Evolutionary conservation across 2,329 filamentous ascomycete genomes (phyloP), one percentile per base, ranked within the genome.

Genomic region (Fusarium sp.): DNA sequence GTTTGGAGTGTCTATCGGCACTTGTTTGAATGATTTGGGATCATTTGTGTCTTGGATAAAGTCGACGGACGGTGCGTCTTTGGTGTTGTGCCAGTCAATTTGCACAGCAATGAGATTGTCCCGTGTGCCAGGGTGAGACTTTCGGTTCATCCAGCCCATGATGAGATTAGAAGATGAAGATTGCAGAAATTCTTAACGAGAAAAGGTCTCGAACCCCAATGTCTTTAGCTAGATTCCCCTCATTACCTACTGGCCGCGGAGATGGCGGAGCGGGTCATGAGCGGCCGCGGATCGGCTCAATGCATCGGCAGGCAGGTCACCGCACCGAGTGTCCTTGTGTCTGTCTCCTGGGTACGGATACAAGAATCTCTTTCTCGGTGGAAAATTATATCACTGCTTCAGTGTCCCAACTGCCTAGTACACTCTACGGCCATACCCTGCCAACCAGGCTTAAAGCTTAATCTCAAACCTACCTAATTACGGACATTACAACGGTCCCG

Each of bases 61-160:
- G 31, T 35, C n/a, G 33, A 35, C 51, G 24, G 29, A 24, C 12
- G 51, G 33, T 17, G 3, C 2, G 11, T 35, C 31, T 5, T 51
- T 56, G 20, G 31, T 56, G 8, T 36, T 16, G 51, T 31, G 35
- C 51, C 20, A 56, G 51, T 56, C 51, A 31, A 36, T 35, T 24
- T 56, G 51, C 5, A 56, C 51, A 8, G 51, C 51, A 24, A 56
- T 56, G 51, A 36, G 12, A 56, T 56, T 56, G 4, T 36, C 31
- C 51, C n/a, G n/a, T 12, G 12, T 17, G 31, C 31, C 31, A 1
- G 31, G 31, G 9, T 24, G n/a, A 35, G 31, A 56, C 5, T 35
- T 27, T 36, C 58, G 6, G 17, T 56, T 62, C 38, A 60, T 67
- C 60, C 67, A 62, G 24, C 60, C 60, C 67, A 70, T 70, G 51